A percentile compares a stretch with the other conserved stretches of the same genome.
phyloP scores from a whole-genome alignment of 2,329 filamentous ascomycete genomes.

The Fusarium falciforme region DNA sequence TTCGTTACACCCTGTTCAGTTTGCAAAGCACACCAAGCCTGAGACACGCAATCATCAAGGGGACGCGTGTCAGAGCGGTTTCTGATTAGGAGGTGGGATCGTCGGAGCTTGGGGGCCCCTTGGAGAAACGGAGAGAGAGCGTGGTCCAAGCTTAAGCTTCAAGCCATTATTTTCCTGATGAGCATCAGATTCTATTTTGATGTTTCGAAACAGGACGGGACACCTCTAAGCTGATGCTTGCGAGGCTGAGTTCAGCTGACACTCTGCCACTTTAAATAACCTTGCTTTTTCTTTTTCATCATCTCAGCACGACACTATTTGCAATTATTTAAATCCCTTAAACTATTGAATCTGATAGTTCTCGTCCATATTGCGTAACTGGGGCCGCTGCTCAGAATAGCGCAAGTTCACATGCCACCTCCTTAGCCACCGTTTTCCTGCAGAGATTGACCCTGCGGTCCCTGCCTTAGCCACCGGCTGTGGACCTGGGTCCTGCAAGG shows the following conservation, averaged over 20 bases:
- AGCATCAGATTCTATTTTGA: constrained; percentile 1
- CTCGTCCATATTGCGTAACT: background rate
- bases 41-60: constrained; percentile 30
- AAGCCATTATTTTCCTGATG: background rate
- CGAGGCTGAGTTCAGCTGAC: background rate
- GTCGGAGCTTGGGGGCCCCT: background rate
- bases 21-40: constrained; percentile 2
- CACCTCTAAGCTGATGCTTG: background rate
- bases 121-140: background rate
- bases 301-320: background rate
- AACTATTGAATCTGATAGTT: background rate
- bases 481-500: constrained; percentile 7
- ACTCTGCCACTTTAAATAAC: background rate
- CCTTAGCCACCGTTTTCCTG: constrained; percentile 12
- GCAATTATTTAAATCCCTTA: background rate
- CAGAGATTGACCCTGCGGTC: constrained; percentile 13
- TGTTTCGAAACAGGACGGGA: background rate
- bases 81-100: constrained; percentile 22
- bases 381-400: constrained; percentile 1
- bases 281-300: no score
- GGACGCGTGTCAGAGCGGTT: constrained; percentile 43
- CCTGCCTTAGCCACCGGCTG: constrained; percentile 6
- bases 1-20: background rate
- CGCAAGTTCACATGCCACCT: constrained; percentile 20
- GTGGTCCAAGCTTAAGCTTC: constrained; percentile 7